phyloP scores from a whole-genome alignment of 495 filamentous ascomycete species.

The Annulohypoxylon bovei region DNA sequence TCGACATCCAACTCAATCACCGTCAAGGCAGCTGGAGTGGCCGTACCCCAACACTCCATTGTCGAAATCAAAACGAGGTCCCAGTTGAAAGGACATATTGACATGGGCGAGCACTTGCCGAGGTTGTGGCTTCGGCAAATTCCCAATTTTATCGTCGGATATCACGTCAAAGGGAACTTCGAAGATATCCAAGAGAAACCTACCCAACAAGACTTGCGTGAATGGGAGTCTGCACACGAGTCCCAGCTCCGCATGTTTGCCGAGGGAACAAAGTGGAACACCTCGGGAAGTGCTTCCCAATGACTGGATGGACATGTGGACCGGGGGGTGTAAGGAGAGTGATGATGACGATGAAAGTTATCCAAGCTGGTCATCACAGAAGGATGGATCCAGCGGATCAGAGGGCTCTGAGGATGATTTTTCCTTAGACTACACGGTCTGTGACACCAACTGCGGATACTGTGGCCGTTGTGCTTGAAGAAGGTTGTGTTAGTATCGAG shows the following conservation, averaged over 20 bases:
- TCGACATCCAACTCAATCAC: slow-evolving; percentile 4
- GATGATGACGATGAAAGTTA: slow-evolving; percentile 28
- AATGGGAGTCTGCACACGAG: slow-evolving; percentile 64
- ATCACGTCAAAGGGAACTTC: slow-evolving; percentile 65
- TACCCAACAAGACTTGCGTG: slow-evolving; percentile 54
- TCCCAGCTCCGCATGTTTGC: slow-evolving; percentile 51
- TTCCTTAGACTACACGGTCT: slow-evolving; percentile 54
- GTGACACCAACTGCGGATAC: slow-evolving; percentile 53
- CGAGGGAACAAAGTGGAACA: slow-evolving; percentile 48
- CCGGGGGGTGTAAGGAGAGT: slow-evolving; percentile 2
- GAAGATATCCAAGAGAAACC: slow-evolving; percentile 59
- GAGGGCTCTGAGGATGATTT: slow-evolving; percentile 42
- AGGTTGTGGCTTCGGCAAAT: slow-evolving; percentile 71
- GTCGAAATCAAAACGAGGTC: slow-evolving; percentile 76
- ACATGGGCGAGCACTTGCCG: slow-evolving; percentile 58
- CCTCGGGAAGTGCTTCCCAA: slow-evolving; percentile 43
- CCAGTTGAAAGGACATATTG: slow-evolving; percentile 30
- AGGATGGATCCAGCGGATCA: slow-evolving; percentile 20
- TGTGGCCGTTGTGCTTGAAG: slow-evolving; percentile 48
- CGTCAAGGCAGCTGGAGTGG: slow-evolving; percentile 31
- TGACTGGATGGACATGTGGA: slow-evolving; percentile 39
- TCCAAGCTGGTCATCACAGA: slow-evolving; percentile 1
- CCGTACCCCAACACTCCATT: slow-evolving; percentile 59
- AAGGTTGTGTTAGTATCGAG: background rate
- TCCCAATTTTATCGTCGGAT: slow-evolving; percentile 69